Base-by-base conservation (phyloP, 1,139 yeast genomes). In the Casaregolazyma lundiana region DNA sequence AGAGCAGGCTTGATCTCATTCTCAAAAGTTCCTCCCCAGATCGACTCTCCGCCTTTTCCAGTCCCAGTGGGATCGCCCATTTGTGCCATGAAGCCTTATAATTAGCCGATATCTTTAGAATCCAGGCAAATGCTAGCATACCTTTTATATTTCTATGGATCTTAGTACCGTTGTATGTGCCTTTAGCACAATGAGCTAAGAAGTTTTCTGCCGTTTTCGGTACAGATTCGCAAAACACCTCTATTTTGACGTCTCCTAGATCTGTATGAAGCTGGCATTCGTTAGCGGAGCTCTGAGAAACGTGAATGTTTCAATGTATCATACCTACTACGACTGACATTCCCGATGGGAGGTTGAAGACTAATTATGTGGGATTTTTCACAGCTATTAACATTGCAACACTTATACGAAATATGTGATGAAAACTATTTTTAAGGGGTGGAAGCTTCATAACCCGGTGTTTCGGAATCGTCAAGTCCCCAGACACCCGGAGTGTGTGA, bases 61-160 rank as follows among this genome's bases (percentile, higher is more conserved):
- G 73, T 68, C 26, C 74, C 74, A 2, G 76, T 67, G 0, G 77
- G 74, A 53, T 76, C 79, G 1, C 80, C 80, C 53, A 73, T 69
- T 49, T 76, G 80, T 1, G 71, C 67, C 53, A 75, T 73, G 55
- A 75, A 74, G 0, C 66, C 60, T 53, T 22, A 19, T 19, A n/a
- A 22, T 44, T 34, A 38, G 43, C 16, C 11, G 7, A 16, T 35
- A 6, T 19, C 15, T 18, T 7, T 15, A 40, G 9, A 7, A 16
- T 13, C 20, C 13, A 15, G 38, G 29, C 22, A 13, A 26, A 20
- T 45, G 64, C 26, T 70, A 66, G 45, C 58, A 34, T 46, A 57
- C 63, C 68, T 32, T 73, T 71, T 39, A 75, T 67, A 47, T 67
- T 69, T 43, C 79, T 59, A 49, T 74, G 68, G 8, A 76, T 64